These are phyloP conservation scores for Pseudoperonospora humuli DNA, from an alignment of 352 stramenopile genomes.

Conservation along the genomic window DNA sequence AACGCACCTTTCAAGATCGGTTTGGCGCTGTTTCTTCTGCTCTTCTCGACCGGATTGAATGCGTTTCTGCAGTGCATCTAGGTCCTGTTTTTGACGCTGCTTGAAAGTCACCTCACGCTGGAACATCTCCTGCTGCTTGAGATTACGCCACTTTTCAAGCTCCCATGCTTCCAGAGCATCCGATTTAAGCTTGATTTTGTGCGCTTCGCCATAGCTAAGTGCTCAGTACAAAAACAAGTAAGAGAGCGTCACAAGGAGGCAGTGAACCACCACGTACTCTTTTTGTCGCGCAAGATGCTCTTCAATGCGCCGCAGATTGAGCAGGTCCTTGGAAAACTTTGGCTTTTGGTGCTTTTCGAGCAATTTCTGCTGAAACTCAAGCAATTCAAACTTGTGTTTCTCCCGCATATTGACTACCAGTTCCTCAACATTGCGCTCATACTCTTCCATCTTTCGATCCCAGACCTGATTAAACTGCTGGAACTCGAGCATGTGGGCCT, in stretches of 20 bases:
- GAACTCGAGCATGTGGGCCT: conserved; percentile 97
- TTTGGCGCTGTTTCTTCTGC: conserved; percentile 92
- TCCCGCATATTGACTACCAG: conserved; percentile 89
- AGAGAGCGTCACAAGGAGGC: too few relatives aligned
- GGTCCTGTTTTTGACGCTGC: conserved; percentile 87
- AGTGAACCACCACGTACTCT: too few relatives aligned
- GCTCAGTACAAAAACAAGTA: too few relatives aligned
- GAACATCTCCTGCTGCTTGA: conserved; percentile 93
- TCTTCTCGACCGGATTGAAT: conserved; percentile 92
- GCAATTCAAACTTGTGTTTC: conserved; percentile 79
- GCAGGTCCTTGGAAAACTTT: conserved; percentile 93
- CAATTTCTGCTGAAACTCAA: conserved; percentile 90
- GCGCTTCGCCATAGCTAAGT: conserved; percentile 92
- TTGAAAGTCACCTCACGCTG: conserved; percentile 94
- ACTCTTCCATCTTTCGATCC: conserved; percentile 95
- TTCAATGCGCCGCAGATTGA: conserved; percentile 91
- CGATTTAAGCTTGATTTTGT: conserved; percentile 96
- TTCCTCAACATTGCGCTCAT: conserved; percentile 88
- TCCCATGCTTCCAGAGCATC: conserved; percentile 93
- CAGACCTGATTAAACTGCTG: conserved; percentile 96
- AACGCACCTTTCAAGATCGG: conserved; percentile 94
- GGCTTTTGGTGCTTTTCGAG: conserved; percentile 86
- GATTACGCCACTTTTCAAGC: conserved; percentile 92
- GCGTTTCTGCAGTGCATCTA: conserved; percentile 92
- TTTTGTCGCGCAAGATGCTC: conserved; percentile 90